Base-by-base conservation (phyloP, 495 filamentous ascomycete genomes). In the Aspergillus ostianus region DNA sequence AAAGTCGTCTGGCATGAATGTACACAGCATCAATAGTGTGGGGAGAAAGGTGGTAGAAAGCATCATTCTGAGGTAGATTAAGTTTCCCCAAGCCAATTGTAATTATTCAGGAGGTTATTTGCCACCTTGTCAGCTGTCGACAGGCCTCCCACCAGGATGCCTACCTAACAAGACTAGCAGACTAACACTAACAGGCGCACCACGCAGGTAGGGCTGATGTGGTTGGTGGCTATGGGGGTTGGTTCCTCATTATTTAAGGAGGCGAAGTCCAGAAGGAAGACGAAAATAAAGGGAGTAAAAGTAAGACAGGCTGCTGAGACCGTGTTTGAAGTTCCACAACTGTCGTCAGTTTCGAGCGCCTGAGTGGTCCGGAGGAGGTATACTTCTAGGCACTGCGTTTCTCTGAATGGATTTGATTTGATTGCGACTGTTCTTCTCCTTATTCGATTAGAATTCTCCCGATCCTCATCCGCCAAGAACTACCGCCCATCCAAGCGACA, bases 231-330 rank as follows among this genome's bases (percentile, higher is more conserved):
- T 23, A 19, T 17, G 36, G 13, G 36, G 13, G 56, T 51, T 53
- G 13, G 56, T 51, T 53, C 53, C 56, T 54, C 58, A 61, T 61
- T 20, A 61, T 61, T 59, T 57, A 53, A 65, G 63, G 63, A 65
- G 63, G 63, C 63, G 63, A 65, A 65, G 63, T 57, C 53, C 49
- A 51, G 47, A 41, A 30, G 4, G 15, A 19, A 13, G 36, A 29
- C 27, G 30, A 52, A 56, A 41, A 30, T 17, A 23, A 20, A n/a
- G 47, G 23, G 26, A 23, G 17, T 6, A 27, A 13, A 21, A 52
- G 53, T 56, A 45, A 41, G 47, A 61, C 47, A 51, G 53, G 47
- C 23, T 26, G 21, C 41, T 46, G 41, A 45, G 32, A 26, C 41
- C 19, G n/a, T 46, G 30, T 52, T 45, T 30, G 30, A 20, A 49